Evolutionary conservation across 176 grass and related monocot genomes (phyloP).

Genomic region (Oryza brachyantha): DNA sequence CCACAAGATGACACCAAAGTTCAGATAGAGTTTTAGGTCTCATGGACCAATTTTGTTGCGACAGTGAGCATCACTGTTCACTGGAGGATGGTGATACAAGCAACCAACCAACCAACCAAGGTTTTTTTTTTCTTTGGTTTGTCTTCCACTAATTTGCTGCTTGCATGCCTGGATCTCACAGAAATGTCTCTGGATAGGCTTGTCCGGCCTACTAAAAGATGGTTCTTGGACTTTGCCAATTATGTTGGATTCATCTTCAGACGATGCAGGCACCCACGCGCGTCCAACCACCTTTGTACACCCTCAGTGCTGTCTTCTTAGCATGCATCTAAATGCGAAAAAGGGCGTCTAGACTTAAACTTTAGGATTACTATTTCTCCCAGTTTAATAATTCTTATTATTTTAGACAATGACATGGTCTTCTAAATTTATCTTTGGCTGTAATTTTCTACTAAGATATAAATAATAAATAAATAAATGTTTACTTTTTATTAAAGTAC

Average conservation of each 20-base stretch:
- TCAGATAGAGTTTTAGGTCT: background rate
- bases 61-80: background rate
- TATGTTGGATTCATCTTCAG: background rate
- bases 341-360: too few relatives aligned
- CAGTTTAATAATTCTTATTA: too few relatives aligned
- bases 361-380: too few relatives aligned
- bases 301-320: background rate
- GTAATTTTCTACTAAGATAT: too few relatives aligned
- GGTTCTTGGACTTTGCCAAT: slow-evolving; percentile 3
- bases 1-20: background rate
- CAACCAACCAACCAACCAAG: background rate
- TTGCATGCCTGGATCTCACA: background rate
- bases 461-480: too few relatives aligned
- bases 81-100: slow-evolving; percentile 23
- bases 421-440: too few relatives aligned
- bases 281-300: background rate
- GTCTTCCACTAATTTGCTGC: background rate
- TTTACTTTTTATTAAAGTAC: too few relatives aligned
- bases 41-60: background rate
- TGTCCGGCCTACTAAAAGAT: background rate
- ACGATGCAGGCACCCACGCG: background rate
- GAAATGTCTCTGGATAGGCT: background rate
- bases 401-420: too few relatives aligned
- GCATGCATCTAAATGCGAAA: too few relatives aligned
- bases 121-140: background rate